These are phyloP conservation scores for Psilocybe mexicana DNA, from an alignment of 1,284 basidiomycete genomes.

Conservation along the genomic window DNA sequence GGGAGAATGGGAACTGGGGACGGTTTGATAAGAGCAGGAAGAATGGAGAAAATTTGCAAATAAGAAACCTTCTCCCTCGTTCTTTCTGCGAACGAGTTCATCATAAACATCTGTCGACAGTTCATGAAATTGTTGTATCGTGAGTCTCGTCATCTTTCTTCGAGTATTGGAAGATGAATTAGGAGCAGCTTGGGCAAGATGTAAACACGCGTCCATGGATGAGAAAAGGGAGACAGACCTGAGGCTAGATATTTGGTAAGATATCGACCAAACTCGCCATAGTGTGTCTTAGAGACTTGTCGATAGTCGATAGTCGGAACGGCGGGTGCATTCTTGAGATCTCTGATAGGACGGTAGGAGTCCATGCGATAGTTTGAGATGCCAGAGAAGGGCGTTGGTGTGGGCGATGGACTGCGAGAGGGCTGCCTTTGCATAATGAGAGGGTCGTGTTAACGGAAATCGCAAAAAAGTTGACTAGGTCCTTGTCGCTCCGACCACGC, in stretches of 20 bases:
- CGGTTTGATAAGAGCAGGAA: conserved; percentile 9
- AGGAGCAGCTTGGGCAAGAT: conserved; percentile 54
- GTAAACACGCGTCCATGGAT: conserved; percentile 1
- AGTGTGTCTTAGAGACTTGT: conserved; percentile 69
- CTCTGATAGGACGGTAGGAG: conserved; percentile 64
- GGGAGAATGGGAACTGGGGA: conserved; percentile 82
- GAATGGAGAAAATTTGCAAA: not conserved
- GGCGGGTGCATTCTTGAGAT: conserved; percentile 52
- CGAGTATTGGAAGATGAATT: conserved; percentile 84
- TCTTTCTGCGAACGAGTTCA: conserved; percentile 80
- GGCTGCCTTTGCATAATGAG: conserved; percentile 41
- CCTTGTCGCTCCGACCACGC: conserved; percentile 35
- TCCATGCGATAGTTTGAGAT: conserved; percentile 81
- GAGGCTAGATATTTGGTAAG: conserved; percentile 74
- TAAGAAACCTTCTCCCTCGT: conserved; percentile 64
- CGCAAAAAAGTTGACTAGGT: too few relatives aligned
- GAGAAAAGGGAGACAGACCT: conserved; percentile 44
- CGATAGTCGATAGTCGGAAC: conserved; percentile 63
- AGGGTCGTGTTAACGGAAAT: conserved; percentile 11
- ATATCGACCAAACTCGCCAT: conserved; percentile 73
- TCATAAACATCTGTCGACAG: conserved; percentile 94
- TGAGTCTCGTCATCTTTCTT: conserved; percentile 88
- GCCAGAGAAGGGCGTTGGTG: conserved; percentile 79
- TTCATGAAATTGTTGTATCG: conserved; percentile 91
- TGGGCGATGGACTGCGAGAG: conserved; percentile 63